Evolutionary conservation across 805 yeast genomes (phyloP), one percentile per base, ranked within the genome.

Genomic region (Millerozyma miso): DNA sequence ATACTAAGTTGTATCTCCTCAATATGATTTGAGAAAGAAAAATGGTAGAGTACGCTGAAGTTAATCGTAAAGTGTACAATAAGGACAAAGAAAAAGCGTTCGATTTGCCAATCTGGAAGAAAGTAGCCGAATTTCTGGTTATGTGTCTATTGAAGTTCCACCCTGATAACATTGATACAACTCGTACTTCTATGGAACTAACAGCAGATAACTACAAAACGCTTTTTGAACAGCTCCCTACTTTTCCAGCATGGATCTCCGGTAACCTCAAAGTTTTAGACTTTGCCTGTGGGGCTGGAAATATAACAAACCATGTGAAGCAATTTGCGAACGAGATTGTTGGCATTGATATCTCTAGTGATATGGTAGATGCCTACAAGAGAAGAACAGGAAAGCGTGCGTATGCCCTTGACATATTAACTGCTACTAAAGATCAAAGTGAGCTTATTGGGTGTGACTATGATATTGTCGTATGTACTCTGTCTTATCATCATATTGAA

Each of bases 401-500:
- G 31, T 26, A 26, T 26, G 31, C 31, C 31, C 31, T 26, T 26
- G 31, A 26, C 31, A 26, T 26, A 26, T 26, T 26, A 26, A 26
- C 12, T 26, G 31, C 31, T 26, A 26, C 31, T 26, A 26, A 26
- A 26, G 31, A 26, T 26, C 31, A 26, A 26, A 26, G 31, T 26
- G 31, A 26, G 31, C 31, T 26, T 26, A 26, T 26, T 26, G 31
- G 31, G 31, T 26, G 31, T 26, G 31, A 33, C 17, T 15, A 33
- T 33, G 73, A 70, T 47, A 51, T 60, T 17, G 56, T 69, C 16
- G 43, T 57, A 1, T 65, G 71, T 40, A 65, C 74, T 2, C 50
- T 67, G 16, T 51, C 72, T 1, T 69, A 60, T 44, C 76, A 71
- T 46, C 76, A 71, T 47, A 45, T 71, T n/a, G 55, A 62, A 10